A percentile compares a stretch with the other conserved stretches of the same genome.
Evolutionary conservation across 179 eudicot species (phyloP).

Genomic region (Dionaea muscipula): DNA sequence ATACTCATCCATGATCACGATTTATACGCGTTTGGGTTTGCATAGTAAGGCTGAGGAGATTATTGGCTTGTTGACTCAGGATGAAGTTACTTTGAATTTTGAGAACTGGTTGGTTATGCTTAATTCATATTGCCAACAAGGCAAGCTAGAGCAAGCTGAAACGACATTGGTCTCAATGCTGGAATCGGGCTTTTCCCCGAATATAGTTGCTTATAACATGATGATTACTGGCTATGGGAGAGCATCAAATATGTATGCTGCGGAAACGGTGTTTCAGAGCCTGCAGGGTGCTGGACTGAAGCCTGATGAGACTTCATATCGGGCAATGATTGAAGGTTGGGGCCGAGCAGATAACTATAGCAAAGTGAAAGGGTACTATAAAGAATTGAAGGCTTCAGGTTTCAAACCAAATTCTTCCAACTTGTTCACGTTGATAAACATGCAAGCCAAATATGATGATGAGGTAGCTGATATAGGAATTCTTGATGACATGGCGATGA

Average conservation of each 20-base stretch:
- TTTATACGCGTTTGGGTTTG: slow-evolving; percentile 70
- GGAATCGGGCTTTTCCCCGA: slow-evolving; percentile 48
- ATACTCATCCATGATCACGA: slow-evolving; percentile 84
- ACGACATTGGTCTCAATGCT: slow-evolving; percentile 42
- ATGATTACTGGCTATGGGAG: slow-evolving; percentile 85
- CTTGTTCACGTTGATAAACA: slow-evolving; percentile 57
- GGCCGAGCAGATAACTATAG: slow-evolving; percentile 49
- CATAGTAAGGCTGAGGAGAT: slow-evolving; percentile 57
- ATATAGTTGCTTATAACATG: slow-evolving; percentile 66
- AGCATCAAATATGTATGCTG: slow-evolving; percentile 48
- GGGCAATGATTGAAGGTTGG: slow-evolving; percentile 99
- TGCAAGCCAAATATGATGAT: slow-evolving; percentile 57
- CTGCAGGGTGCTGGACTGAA: slow-evolving; percentile 34
- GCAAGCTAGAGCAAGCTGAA: slow-evolving; percentile 67
- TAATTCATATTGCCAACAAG: slow-evolving; percentile 84
- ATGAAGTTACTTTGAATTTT: slow-evolving; percentile 38
- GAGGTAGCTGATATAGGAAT: slow-evolving; percentile 42
- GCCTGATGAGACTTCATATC: slow-evolving; percentile 81
- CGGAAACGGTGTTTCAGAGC: slow-evolving; percentile 35
- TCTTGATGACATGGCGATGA: slow-evolving; percentile 51
- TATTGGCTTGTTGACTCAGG: slow-evolving; percentile 42
- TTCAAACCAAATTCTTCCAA: slow-evolving; percentile 74
- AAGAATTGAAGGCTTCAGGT: slow-evolving; percentile 45
- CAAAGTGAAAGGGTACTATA: slow-evolving; percentile 47
- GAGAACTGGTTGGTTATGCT: slow-evolving; percentile 88